Conservation (phyloP, 2,329 filamentous ascomycete species). For the Aspergillus viridinutans region DNA sequence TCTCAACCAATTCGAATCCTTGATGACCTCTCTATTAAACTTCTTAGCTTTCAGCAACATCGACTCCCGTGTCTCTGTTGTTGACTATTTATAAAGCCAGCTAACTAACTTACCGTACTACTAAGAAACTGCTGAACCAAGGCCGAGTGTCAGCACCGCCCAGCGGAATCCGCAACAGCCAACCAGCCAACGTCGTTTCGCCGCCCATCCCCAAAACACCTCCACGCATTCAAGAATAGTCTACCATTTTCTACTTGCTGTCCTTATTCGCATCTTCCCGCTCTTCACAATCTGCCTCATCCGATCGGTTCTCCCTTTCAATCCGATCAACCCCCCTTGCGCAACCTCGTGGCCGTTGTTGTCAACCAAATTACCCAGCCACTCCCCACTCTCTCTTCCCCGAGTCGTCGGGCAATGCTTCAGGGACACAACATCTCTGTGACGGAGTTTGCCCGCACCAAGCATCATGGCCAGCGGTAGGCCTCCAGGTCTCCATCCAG, state of each 20-base stretch:
- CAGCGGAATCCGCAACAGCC: background rate
- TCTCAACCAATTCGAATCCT: background rate
- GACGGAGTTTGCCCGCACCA: constrained; percentile 33
- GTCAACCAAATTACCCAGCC: background rate
- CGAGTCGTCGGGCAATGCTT: constrained; percentile 34
- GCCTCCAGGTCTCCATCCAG: constrained; percentile 49
- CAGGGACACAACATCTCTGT: constrained; percentile 27
- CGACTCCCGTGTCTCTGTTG: background rate
- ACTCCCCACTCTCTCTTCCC: constrained; percentile 7
- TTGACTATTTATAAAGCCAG: background rate
- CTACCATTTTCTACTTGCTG: background rate
- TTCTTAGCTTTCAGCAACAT: background rate
- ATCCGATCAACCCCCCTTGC: constrained; percentile 3
- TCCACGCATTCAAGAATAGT: background rate
- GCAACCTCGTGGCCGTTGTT: constrained; percentile 2
- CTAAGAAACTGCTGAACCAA: background rate
- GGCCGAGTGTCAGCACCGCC: background rate
- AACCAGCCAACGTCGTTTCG: background rate
- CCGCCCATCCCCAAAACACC: background rate
- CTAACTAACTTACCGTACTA: background rate
- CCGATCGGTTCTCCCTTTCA: background rate
- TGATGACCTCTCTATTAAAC: background rate
- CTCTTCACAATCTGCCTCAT: background rate
- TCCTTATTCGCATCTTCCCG: background rate
- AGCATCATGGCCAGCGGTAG: constrained; percentile 49